A percentile compares a stretch with the other conserved stretches of the same genome.
Conservation (phyloP, 192 early-diverging fungal species). For the Jimgerdemannia flammicorona region DNA sequence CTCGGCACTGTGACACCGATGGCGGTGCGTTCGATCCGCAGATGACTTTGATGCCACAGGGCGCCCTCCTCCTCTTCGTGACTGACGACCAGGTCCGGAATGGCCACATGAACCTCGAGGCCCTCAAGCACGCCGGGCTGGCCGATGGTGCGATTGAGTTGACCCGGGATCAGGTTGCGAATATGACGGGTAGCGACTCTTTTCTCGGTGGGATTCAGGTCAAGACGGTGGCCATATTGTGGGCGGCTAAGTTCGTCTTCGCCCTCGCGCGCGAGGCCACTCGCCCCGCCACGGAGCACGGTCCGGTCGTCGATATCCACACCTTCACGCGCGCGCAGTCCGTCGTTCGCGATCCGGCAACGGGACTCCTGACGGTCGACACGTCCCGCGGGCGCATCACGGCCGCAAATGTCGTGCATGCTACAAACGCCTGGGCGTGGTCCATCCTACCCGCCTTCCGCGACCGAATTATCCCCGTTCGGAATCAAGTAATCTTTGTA, state of each 20-base stretch:
- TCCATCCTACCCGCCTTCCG: constrained; percentile 5
- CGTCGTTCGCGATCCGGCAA: neutral
- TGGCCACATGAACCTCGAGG: neutral
- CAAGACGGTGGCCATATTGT: constrained; percentile 12
- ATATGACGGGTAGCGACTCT: constrained; percentile 10
- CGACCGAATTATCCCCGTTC: constrained; percentile 5
- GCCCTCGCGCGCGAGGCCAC: constrained; percentile 11
- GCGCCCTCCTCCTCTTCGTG: constrained; percentile 10
- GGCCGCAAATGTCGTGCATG: constrained; percentile 13
- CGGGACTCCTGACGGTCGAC: neutral
- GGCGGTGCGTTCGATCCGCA: constrained; percentile 18
- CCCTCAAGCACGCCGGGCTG: neutral
- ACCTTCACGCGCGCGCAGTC: neutral
- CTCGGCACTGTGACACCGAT: constrained; percentile 16
- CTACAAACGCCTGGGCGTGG: constrained; percentile 24
- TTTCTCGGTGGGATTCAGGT: constrained; percentile 20
- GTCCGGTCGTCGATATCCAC: constrained; percentile 1
- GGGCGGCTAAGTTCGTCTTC: constrained; percentile 24
- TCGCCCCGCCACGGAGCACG: neutral
- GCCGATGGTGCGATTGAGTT: constrained; percentile 4
- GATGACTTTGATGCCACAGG: constrained; percentile 14
- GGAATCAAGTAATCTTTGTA: constrained; percentile 22
- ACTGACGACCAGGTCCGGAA: constrained; percentile 7
- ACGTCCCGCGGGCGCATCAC: constrained; percentile 15
- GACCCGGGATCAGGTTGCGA: constrained; percentile 5